Conservation (phyloP, 208 protist species). For the Wallacemonas sp. region DNA sequence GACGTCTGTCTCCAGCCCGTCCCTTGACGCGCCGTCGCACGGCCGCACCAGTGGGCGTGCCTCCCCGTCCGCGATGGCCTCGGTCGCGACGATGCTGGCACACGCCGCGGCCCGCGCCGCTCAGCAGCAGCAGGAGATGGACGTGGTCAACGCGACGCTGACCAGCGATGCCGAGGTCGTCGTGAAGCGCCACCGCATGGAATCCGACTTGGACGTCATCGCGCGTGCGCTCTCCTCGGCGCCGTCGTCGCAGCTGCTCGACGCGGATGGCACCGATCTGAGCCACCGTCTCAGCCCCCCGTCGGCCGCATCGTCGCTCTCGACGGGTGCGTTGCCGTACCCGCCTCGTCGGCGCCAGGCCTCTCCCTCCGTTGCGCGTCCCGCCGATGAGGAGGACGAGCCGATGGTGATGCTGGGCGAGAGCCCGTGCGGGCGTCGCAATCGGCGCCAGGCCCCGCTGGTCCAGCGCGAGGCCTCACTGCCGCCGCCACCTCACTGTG, state of each 20-base stretch:
- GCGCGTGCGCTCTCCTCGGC: slow-evolving; percentile 14
- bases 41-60: slow-evolving; percentile 4
- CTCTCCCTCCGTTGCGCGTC: slow-evolving; percentile 36
- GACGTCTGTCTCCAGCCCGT: not conserved
- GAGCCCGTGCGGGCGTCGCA: not conserved
- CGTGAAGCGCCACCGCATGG: slow-evolving; percentile 2
- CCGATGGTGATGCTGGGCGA: not conserved
- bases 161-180: slow-evolving; percentile 6
- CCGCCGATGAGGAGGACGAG: slow-evolving; percentile 21
- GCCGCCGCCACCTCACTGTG: slow-evolving; percentile 13
- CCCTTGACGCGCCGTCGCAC: not conserved
- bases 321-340: slow-evolving; percentile 22
- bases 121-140: not conserved
- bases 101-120: slow-evolving; percentile 13
- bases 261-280: not conserved
- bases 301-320: too few species aligned
- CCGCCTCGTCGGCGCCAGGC: slow-evolving; percentile 23
- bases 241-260: slow-evolving; percentile 6
- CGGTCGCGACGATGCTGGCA: slow-evolving; percentile 22
- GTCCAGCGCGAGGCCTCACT: slow-evolving; percentile 1
- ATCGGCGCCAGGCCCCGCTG: not conserved
- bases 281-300: not conserved
- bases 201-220: slow-evolving; percentile 13
- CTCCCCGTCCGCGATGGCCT: slow-evolving; percentile 20
- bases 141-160: not conserved